Percentiles rank a stretch among this genome's conserved stretches.
phyloP scores from a whole-genome alignment of 1,139 yeast species.

The Suhomyces yuchorum region DNA sequence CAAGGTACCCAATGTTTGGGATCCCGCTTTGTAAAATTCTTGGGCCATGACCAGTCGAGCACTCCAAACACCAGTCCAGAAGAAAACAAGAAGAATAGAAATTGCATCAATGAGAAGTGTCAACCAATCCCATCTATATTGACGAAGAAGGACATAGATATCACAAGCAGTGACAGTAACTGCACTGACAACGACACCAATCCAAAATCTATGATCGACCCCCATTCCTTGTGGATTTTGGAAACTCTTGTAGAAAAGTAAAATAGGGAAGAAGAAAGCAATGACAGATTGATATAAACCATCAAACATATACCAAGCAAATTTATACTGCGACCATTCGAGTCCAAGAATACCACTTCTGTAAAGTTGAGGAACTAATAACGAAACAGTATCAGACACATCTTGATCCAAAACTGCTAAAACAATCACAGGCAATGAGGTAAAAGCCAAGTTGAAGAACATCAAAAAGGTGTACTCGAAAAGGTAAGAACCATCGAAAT shows the following conservation, averaged over 20 bases:
- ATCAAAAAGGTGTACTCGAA: conserved; percentile 63
- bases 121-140: conserved; percentile 65
- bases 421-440: conserved; percentile 62
- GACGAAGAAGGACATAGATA: conserved; percentile 54
- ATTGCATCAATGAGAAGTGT: conserved; percentile 49
- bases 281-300: conserved; percentile 61
- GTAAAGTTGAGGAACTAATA: conserved; percentile 62
- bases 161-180: conserved; percentile 57
- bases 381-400: conserved; percentile 57
- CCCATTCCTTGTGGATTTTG: conserved; percentile 51
- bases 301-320: conserved; percentile 58
- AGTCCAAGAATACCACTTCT: conserved; percentile 53
- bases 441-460: conserved; percentile 67
- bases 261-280: conserved; percentile 57
- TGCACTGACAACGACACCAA: conserved; percentile 52
- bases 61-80: conserved; percentile 68
- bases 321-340: conserved; percentile 57
- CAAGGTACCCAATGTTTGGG: conserved; percentile 54
- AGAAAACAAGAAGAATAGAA: conserved; percentile 54
- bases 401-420: conserved; percentile 65
- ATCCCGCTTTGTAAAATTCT: conserved; percentile 58
- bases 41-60: conserved; percentile 38
- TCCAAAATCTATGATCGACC: conserved; percentile 60
- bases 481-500: conserved; percentile 63
- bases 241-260: conserved; percentile 47